A percentile compares a stretch with the other conserved stretches of the same genome.
Evolutionary conservation across 805 yeast species (phyloP).

Genomic region (Priceomyces castillae): DNA sequence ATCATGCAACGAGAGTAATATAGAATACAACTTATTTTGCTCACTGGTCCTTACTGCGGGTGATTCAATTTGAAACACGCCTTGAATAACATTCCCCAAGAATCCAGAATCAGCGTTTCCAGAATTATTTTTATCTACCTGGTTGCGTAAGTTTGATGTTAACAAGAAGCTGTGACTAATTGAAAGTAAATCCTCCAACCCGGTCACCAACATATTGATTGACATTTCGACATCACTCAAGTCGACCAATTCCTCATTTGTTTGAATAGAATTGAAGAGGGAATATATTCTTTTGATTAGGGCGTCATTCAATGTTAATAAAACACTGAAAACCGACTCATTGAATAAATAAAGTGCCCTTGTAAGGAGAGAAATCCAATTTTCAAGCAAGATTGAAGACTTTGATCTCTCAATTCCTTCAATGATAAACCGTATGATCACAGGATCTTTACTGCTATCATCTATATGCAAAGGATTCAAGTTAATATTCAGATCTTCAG

Average conservation of each 20-base stretch:
- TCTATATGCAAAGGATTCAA: conserved; percentile 30
- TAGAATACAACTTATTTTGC: conserved; percentile 51
- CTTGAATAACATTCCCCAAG: conserved; percentile 68
- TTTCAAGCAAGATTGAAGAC: conserved; percentile 41
- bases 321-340: conserved; percentile 52
- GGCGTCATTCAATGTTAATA: conserved; percentile 53
- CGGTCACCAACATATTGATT: conserved; percentile 49
- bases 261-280: conserved; percentile 6
- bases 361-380: conserved; percentile 51
- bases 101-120: conserved; percentile 45
- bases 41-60: conserved; percentile 51
- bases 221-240: conserved; percentile 38
- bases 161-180: conserved; percentile 55
- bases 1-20: conserved; percentile 62
- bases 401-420: conserved; percentile 47
- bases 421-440: conserved; percentile 44
- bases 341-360: conserved; percentile 51
- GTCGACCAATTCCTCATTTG: conserved; percentile 1
- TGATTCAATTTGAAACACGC: conserved; percentile 73
- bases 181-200: conserved; percentile 64
- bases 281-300: conserved; percentile 39
- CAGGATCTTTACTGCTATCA: conserved; percentile 28
- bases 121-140: conserved; percentile 11
- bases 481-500: conserved; percentile 27
- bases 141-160: conserved; percentile 27